phyloP scores from a whole-genome alignment of 768 basidiomycete genomes.

The Lactifluus echinatus region DNA sequence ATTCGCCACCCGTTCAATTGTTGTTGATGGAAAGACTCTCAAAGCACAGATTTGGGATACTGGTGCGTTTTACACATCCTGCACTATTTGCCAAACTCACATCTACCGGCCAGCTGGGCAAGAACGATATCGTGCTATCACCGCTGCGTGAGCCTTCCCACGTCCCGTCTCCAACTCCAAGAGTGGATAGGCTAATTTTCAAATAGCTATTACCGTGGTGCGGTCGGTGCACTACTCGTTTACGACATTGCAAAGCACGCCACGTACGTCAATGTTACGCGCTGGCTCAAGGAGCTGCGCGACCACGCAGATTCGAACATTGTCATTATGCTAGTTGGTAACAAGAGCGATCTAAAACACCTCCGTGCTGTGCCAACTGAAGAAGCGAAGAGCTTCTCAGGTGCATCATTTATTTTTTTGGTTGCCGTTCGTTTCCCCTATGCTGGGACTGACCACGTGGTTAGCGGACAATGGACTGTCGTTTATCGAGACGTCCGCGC shows the following conservation, averaged over 20 bases:
- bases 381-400: conserved; percentile 86
- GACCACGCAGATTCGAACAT: conserved; percentile 93
- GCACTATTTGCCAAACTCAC: conserved; percentile 5
- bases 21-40: conserved; percentile 92
- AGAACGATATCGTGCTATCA: conserved; percentile 96
- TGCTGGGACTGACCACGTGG: not conserved
- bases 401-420: conserved; percentile 43
- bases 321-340: conserved; percentile 93
- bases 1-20: conserved; percentile 93
- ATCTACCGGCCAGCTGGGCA: conserved; percentile 63
- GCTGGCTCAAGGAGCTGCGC: conserved; percentile 95
- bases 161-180: too few relatives aligned
- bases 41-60: conserved; percentile 99
- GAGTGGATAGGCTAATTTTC: not conserved
- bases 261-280: conserved; percentile 87
- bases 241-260: conserved; percentile 93
- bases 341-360: conserved; percentile 99
- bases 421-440: not conserved
- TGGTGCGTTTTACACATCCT: conserved; percentile 41
- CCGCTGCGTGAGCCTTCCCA: conserved; percentile 90
- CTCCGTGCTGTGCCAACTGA: conserved; percentile 93
- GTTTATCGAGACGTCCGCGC: conserved; percentile 98
- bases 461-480: conserved; percentile 79
- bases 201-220: conserved; percentile 90
- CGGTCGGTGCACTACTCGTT: conserved; percentile 85